phyloP scores from a whole-genome alignment of 2,329 filamentous ascomycete species.

The Monosporascus ibericus region DNA sequence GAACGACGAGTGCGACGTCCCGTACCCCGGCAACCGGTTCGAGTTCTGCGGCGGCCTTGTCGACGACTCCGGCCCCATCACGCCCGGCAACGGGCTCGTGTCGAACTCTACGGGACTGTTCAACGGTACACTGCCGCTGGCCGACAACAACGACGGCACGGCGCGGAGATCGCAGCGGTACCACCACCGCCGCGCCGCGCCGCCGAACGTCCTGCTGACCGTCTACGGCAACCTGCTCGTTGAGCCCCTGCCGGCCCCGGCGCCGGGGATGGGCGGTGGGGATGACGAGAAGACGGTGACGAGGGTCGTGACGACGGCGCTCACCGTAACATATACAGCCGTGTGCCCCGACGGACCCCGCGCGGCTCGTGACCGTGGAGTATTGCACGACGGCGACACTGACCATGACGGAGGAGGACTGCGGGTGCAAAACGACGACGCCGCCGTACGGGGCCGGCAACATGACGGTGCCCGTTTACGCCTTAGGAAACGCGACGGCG shows the following conservation, averaged over 20 bases:
- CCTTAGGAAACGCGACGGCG: not conserved
- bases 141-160: slow-evolving; percentile 2
- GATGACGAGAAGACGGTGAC: slow-evolving; percentile 10
- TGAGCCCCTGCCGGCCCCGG: slow-evolving; percentile 22
- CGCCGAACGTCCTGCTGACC: slow-evolving; percentile 30
- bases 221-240: slow-evolving; percentile 34
- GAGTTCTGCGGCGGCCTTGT: slow-evolving; percentile 37
- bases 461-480: not conserved
- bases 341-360: slow-evolving; percentile 28
- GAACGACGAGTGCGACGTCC: slow-evolving; percentile 28
- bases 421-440: slow-evolving; percentile 12
- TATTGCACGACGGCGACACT: slow-evolving; percentile 25
- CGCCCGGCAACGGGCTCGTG: not conserved
- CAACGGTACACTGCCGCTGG: not conserved
- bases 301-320: slow-evolving; percentile 14
- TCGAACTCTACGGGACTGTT: slow-evolving; percentile 1
- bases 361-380: slow-evolving; percentile 24
- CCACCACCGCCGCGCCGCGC: slow-evolving; percentile 22
- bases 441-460: not conserved
- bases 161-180: slow-evolving; percentile 5
- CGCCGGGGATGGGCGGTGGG: slow-evolving; percentile 28
- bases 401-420: slow-evolving; percentile 19
- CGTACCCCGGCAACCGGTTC: slow-evolving; percentile 34
- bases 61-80: not conserved
- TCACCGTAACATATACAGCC: slow-evolving; percentile 28